Percentiles rank a stretch among this genome's conserved stretches.
Conservation (phyloP, 139 green algal genomes). For the Edaphochlamys debaryana region DNA sequence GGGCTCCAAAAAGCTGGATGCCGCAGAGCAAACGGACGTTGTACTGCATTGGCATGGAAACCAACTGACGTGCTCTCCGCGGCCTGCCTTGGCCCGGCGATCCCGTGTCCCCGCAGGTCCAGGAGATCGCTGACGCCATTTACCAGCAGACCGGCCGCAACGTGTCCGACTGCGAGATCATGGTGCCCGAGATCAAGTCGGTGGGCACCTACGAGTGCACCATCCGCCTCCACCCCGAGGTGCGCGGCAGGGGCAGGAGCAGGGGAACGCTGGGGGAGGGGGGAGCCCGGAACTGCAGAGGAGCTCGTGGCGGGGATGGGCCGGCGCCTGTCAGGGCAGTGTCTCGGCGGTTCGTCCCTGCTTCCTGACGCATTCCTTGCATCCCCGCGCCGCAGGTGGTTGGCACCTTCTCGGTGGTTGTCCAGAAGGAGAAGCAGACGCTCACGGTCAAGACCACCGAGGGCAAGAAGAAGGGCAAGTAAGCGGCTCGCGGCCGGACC, state of each 20-base stretch:
- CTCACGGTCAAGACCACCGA: conserved; percentile 61
- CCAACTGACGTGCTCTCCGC: too few relatives aligned
- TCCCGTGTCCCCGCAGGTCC: too few relatives aligned
- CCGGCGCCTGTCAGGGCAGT: too few relatives aligned
- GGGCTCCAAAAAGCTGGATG: too few relatives aligned
- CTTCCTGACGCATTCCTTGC: too few relatives aligned
- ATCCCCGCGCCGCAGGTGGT: conserved; percentile 81
- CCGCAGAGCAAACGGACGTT: too few relatives aligned
- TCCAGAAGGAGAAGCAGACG: conserved; percentile 77
- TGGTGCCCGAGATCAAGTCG: conserved; percentile 91
- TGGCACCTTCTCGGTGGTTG: conserved; percentile 87
- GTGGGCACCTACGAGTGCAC: conserved; percentile 83
- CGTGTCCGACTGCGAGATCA: conserved; percentile 79
- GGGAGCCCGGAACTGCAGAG: background rate
- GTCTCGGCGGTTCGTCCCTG: too few relatives aligned
- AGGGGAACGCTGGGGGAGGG: background rate
- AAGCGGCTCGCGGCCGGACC: too few relatives aligned
- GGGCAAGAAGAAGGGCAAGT: conserved; percentile 43
- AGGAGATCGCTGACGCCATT: conserved; percentile 74
- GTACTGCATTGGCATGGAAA: too few relatives aligned
- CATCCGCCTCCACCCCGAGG: conserved; percentile 64
- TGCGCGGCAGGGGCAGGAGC: background rate
- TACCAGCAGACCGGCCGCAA: conserved; percentile 84
- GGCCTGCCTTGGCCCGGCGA: too few relatives aligned
- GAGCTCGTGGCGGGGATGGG: background rate